These are phyloP conservation scores for Penicillium alfredii DNA, from an alignment of 495 filamentous ascomycete species.

Conservation along the genomic window DNA sequence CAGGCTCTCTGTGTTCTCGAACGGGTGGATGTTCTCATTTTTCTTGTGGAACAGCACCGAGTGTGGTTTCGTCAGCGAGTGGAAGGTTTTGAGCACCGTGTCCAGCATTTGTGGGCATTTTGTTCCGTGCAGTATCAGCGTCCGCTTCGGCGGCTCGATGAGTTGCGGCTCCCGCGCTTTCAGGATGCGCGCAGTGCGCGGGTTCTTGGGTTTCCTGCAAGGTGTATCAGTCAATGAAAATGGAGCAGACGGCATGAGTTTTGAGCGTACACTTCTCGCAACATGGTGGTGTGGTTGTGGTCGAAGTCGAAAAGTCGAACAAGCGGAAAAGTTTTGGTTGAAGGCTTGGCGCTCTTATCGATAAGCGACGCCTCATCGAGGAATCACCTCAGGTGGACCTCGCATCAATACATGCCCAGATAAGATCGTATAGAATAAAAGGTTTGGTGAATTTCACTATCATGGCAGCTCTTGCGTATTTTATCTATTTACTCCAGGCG, in stretches of 20 bases:
- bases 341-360: conserved; percentile 29
- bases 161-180: conserved; percentile 86
- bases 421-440: too few relatives aligned
- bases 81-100: conserved; percentile 73
- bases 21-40: conserved; percentile 80
- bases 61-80: conserved; percentile 71
- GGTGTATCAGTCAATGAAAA: neutral
- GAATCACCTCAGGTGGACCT: too few relatives aligned
- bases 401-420: too few relatives aligned
- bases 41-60: conserved; percentile 90
- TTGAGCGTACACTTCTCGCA: conserved; percentile 36
- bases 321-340: conserved; percentile 29
- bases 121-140: conserved; percentile 79
- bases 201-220: conserved; percentile 79
- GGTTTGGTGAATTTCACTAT: too few relatives aligned
- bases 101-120: conserved; percentile 72
- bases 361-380: too few relatives aligned
- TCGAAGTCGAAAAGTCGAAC: conserved; percentile 16
- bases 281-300: conserved; percentile 19
- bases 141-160: conserved; percentile 79
- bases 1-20: conserved; percentile 79
- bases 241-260: neutral
- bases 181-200: conserved; percentile 86
- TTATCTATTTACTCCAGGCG: conserved; percentile 34
- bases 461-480: too few relatives aligned